Evolutionary conservation across 768 basidiomycete species (phyloP).

Genomic region (Candolleomyces aberdarensis): DNA sequence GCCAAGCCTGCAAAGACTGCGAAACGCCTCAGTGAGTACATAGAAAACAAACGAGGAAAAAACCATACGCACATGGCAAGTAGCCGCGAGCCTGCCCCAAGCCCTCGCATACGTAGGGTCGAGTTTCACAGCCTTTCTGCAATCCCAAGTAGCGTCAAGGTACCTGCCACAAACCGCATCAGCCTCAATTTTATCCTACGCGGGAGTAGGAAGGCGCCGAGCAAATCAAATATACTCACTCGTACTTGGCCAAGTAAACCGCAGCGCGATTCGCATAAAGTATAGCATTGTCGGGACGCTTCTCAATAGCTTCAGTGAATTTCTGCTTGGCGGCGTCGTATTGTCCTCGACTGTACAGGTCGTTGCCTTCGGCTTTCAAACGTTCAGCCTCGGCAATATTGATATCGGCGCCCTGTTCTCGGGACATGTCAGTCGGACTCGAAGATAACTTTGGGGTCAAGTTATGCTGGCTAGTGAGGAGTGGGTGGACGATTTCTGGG

Average conservation of each 20-base stretch:
- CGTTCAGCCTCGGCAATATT: not conserved
- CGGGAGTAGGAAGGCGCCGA: not conserved
- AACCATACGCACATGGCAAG: not conserved
- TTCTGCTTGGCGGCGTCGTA: not conserved
- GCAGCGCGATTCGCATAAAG: slow-evolving; percentile 6
- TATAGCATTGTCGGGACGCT: slow-evolving; percentile 2
- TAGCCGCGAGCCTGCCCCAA: not conserved
- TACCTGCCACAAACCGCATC: not conserved
- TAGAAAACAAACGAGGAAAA: no score
- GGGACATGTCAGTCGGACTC: no score
- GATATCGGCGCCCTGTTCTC: not conserved
- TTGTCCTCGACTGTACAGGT: not conserved
- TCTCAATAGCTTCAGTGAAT: slow-evolving; percentile 6
- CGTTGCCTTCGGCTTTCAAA: not conserved
- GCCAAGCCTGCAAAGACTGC: not conserved
- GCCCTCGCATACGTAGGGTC: slow-evolving; percentile 6
- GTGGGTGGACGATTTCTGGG: no score
- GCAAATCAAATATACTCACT: not conserved
- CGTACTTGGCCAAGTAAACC: not conserved
- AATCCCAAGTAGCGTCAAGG: slow-evolving; percentile 4
- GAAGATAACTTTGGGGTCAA: no score
- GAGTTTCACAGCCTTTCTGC: slow-evolving; percentile 1
- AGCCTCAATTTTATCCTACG: no score
- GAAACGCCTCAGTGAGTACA: not conserved
- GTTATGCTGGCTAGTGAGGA: no score